phyloP scores from a whole-genome alignment of 768 basidiomycete genomes.

The Suillus clintonianus region DNA sequence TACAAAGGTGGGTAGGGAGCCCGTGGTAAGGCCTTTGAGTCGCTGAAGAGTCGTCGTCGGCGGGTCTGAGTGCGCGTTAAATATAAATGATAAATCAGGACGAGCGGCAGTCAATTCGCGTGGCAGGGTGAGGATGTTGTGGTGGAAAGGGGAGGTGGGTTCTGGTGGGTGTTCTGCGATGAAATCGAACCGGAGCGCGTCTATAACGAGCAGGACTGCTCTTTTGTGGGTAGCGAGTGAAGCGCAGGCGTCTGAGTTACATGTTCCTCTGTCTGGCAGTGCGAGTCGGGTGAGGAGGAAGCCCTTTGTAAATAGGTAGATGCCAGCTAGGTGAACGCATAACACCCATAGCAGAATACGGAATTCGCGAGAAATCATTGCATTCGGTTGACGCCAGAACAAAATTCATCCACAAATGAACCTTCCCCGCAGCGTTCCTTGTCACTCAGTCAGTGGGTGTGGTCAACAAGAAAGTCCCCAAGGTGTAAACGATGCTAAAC shows the following conservation, averaged over 20 bases:
- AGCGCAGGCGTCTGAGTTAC: slow-evolving; percentile 30
- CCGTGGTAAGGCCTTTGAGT: slow-evolving; percentile 93
- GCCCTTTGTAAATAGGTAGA: slow-evolving; percentile 89
- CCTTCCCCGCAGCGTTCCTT: too few relatives aligned
- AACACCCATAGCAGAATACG: slow-evolving; percentile 57
- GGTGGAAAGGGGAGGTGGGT: slow-evolving; percentile 71
- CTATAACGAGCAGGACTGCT: slow-evolving; percentile 85
- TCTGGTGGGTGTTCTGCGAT: slow-evolving; percentile 63
- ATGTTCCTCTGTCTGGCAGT: slow-evolving; percentile 27
- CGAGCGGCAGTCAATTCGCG: slow-evolving; percentile 60
- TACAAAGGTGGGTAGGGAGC: slow-evolving; percentile 92
- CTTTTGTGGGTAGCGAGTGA: slow-evolving; percentile 67
- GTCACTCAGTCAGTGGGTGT: too few relatives aligned
- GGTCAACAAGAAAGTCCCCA: too few relatives aligned
- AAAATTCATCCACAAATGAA: too few relatives aligned
- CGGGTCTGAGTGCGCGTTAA: slow-evolving; percentile 90
- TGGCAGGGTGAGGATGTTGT: slow-evolving; percentile 82
- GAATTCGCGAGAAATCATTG: slow-evolving; percentile 19
- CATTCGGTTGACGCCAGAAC: too few relatives aligned
- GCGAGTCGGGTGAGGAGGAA: slow-evolving; percentile 81
- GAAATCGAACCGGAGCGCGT: slow-evolving; percentile 94
- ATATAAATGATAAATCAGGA: slow-evolving; percentile 79
- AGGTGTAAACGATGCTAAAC: too few relatives aligned
- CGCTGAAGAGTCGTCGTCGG: slow-evolving; percentile 94
- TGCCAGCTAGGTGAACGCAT: slow-evolving; percentile 70